Evolutionary conservation across 495 filamentous ascomycete genomes (phyloP).

Genomic region (Podospora australis): DNA sequence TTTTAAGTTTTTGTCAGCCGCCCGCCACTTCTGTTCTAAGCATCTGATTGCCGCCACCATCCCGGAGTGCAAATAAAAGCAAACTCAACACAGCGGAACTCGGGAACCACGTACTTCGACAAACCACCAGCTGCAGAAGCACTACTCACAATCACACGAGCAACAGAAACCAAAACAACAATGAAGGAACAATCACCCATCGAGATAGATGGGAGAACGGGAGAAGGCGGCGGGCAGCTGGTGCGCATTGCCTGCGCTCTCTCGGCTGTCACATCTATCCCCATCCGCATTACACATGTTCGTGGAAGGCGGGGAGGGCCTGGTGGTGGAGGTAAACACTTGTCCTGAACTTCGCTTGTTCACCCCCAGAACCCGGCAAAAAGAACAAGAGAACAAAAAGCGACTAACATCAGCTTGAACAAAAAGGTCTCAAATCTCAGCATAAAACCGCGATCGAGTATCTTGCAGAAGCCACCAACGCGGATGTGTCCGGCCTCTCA

Average conservation of each 20-base stretch:
- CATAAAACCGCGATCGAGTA: constrained; percentile 64
- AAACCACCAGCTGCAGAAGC: too few relatives aligned
- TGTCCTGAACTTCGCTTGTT: not conserved
- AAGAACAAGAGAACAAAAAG: too few relatives aligned
- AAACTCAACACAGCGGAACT: too few relatives aligned
- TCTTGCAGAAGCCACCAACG: constrained; percentile 57
- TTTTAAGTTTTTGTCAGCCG: too few relatives aligned
- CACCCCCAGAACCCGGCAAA: too few relatives aligned
- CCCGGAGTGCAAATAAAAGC: not conserved
- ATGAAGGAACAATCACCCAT: constrained; percentile 20
- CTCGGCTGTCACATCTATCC: constrained; percentile 56
- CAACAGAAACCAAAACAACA: not conserved
- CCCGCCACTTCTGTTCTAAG: too few relatives aligned
- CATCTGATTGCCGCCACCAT: too few relatives aligned
- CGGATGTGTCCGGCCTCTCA: constrained; percentile 47
- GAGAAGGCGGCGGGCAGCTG: constrained; percentile 83
- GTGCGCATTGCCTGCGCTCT: constrained; percentile 65
- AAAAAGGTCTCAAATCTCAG: constrained; percentile 63
- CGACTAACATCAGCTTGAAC: not conserved
- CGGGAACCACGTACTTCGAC: too few relatives aligned
- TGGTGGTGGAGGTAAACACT: constrained; percentile 35
- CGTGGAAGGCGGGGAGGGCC: constrained; percentile 55
- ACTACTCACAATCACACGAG: not conserved
- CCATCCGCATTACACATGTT: constrained; percentile 62
- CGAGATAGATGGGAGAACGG: constrained; percentile 59